phyloP scores from a whole-genome alignment of 305 asterid genomes.

The Caryopteris hybrid region DNA sequence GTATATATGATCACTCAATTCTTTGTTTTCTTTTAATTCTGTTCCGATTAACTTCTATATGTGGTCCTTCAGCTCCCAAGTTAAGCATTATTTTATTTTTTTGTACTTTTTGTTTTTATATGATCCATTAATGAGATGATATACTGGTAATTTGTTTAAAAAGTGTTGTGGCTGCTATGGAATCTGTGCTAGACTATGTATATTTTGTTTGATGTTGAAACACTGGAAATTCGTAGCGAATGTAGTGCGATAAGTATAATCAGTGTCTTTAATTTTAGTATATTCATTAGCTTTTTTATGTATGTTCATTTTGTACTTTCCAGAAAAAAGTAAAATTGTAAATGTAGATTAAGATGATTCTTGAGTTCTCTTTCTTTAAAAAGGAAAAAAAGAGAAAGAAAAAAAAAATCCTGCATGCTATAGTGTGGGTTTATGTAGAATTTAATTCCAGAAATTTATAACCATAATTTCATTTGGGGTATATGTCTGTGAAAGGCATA shows the following conservation, averaged over 20 bases:
- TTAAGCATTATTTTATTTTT: neutral
- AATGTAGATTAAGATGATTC: neutral
- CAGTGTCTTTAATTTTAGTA: neutral
- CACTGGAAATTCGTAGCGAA: neutral
- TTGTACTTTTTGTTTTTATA: too few relatives aligned
- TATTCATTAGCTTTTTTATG: neutral
- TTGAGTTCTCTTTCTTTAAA: too few relatives aligned
- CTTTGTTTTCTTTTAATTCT: neutral
- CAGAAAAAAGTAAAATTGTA: too few relatives aligned
- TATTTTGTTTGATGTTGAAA: neutral
- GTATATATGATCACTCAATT: slow-evolving; percentile 31
- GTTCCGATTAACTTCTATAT: neutral
- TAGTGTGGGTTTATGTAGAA: neutral
- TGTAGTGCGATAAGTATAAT: neutral
- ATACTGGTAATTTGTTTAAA: too few relatives aligned
- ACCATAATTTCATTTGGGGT: neutral
- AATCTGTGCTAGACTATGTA: neutral
- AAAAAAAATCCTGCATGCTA: neutral
- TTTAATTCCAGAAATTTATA: neutral
- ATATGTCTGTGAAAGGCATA: neutral
- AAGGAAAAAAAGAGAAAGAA: too few relatives aligned
- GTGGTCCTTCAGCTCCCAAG: neutral
- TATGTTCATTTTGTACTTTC: too few relatives aligned
- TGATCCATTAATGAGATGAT: too few relatives aligned
- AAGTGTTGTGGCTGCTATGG: neutral